A percentile compares a stretch with the other conserved stretches of the same genome.
Evolutionary conservation across 2,329 filamentous ascomycete species (phyloP).

Genomic region (Pseudogymnoascus verrucosus): DNA sequence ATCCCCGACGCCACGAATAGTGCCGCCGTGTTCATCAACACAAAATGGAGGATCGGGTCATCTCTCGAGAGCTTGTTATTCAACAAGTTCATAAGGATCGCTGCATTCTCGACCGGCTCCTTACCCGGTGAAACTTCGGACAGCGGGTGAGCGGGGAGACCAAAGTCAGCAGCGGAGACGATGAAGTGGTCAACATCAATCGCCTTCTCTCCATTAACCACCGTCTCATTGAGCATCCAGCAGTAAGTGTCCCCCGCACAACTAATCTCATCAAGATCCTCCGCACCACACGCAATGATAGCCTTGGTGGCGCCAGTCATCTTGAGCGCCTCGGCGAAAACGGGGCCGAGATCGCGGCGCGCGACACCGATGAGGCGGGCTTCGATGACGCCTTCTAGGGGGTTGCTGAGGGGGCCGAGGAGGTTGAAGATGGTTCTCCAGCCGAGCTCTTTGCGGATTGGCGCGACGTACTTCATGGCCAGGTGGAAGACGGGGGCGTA

Average conservation of each 20-base stretch:
- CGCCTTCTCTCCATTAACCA: conserved; percentile 33
- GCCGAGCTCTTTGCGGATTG: conserved; percentile 78
- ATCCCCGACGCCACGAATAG: conserved; percentile 79
- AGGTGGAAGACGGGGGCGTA: conserved; percentile 96
- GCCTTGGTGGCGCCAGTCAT: conserved; percentile 74
- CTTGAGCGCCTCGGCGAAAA: conserved; percentile 78
- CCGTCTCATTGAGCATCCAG: conserved; percentile 64
- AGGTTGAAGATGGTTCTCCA: conserved; percentile 98
- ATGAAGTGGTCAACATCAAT: conserved; percentile 67
- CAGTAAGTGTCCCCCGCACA: conserved; percentile 83
- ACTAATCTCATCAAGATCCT: conserved; percentile 91
- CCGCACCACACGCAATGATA: conserved; percentile 84
- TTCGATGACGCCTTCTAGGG: conserved; percentile 76
- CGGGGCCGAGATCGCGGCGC: conserved; percentile 73
- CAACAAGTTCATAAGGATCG: conserved; percentile 71
- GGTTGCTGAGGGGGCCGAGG: conserved; percentile 85
- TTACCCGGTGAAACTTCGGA: conserved; percentile 75
- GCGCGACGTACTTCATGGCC: conserved; percentile 82
- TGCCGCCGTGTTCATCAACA: conserved; percentile 87
- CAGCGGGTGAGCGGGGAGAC: conserved; percentile 66
- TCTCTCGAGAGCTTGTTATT: conserved; percentile 63
- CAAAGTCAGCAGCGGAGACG: conserved; percentile 79
- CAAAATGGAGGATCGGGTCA: conserved; percentile 84
- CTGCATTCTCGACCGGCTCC: conserved; percentile 78
- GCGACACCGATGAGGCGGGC: conserved; percentile 91